Evolutionary conservation across 2,329 filamentous ascomycete species (phyloP).

Genomic region (Anthostomella pinea): DNA sequence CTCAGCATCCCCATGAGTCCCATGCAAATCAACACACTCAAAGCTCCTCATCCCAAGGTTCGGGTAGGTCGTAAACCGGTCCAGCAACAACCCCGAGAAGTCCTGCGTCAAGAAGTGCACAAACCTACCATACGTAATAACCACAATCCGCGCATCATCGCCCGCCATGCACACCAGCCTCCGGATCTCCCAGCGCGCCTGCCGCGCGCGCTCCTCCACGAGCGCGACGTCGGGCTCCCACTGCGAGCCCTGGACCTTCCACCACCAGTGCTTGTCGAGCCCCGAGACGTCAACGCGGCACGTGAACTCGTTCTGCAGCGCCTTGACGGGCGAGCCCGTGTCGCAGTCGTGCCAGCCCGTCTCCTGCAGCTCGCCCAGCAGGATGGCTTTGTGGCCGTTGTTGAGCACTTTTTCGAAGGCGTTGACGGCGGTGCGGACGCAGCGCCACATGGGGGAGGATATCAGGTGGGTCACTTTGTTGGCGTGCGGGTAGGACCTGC

Average conservation of each 20-base stretch:
- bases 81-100: constrained; percentile 57
- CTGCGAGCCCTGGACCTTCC: constrained; percentile 49
- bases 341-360: constrained; percentile 71
- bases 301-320: constrained; percentile 56
- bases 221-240: constrained; percentile 46
- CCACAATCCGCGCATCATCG: constrained; percentile 61
- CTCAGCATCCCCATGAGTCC: constrained; percentile 42
- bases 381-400: constrained; percentile 49
- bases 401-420: constrained; percentile 58
- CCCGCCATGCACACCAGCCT: constrained; percentile 36
- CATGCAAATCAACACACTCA: constrained; percentile 52
- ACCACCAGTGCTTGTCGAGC: constrained; percentile 66
- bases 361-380: constrained; percentile 75
- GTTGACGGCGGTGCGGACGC: constrained; percentile 70
- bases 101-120: constrained; percentile 82
- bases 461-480: constrained; percentile 63
- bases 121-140: constrained; percentile 79
- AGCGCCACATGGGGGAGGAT: constrained; percentile 74
- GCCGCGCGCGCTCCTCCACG: constrained; percentile 57
- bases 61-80: constrained; percentile 57
- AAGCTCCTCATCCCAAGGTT: constrained; percentile 72
- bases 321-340: constrained; percentile 56
- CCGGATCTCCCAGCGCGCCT: constrained; percentile 50
- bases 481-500: constrained; percentile 59
- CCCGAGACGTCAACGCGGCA: constrained; percentile 56